phyloP scores from a whole-genome alignment of 1,139 yeast genomes.

The Debaryomyces psychrophilus region DNA sequence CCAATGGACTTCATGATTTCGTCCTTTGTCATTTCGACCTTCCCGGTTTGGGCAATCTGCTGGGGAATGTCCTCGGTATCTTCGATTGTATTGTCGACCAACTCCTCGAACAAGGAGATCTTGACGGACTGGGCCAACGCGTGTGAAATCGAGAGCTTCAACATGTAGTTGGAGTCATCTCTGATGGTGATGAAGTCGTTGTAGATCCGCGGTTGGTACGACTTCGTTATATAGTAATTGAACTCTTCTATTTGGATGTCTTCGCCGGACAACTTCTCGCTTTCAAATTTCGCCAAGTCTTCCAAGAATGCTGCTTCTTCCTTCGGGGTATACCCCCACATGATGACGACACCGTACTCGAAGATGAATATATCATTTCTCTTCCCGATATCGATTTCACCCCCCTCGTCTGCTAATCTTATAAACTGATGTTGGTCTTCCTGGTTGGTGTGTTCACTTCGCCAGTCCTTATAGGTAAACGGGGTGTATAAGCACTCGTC shows the following conservation, averaged over 20 bases:
- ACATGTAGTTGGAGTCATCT: constrained; percentile 89
- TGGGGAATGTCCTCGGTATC: constrained; percentile 97
- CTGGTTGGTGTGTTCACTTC: constrained; percentile 46
- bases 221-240: constrained; percentile 88
- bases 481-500: constrained; percentile 96
- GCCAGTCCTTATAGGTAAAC: constrained; percentile 80
- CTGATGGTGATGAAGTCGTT: constrained; percentile 91
- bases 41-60: constrained; percentile 91
- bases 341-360: constrained; percentile 91
- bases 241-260: constrained; percentile 94
- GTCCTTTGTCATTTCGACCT: constrained; percentile 89
- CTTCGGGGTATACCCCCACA: constrained; percentile 89
- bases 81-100: constrained; percentile 93
- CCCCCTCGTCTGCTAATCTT: constrained; percentile 89
- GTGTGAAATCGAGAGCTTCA: constrained; percentile 85
- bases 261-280: constrained; percentile 85
- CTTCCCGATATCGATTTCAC: constrained; percentile 83
- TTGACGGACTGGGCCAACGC: constrained; percentile 93
- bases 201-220: constrained; percentile 92
- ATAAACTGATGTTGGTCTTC: constrained; percentile 50
- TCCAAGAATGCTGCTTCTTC: constrained; percentile 84
- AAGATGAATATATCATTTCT: constrained; percentile 83
- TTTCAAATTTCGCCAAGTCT: constrained; percentile 86
- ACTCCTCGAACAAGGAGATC: constrained; percentile 90
- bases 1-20: constrained; percentile 97